phyloP scores from a whole-genome alignment of 225 moss, liverwort and hornwort genomes.

The Asterella californica region DNA sequence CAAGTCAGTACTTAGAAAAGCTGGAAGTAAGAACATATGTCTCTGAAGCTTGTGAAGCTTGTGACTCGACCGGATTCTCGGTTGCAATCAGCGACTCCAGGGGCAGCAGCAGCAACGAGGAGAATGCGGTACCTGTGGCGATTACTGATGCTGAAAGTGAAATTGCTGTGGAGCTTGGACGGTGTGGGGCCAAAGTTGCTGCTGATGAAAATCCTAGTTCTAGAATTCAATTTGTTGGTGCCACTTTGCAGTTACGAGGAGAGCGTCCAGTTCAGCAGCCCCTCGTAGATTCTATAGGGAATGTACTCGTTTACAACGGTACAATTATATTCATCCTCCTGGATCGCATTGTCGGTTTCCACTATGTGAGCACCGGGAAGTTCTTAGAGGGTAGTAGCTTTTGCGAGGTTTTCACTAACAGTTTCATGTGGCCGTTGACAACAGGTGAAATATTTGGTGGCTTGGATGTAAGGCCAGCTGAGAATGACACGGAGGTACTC shows the following conservation, averaged over 20 bases:
- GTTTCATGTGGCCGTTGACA: background rate
- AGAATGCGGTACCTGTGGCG: background rate
- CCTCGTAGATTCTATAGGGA: conserved; percentile 58
- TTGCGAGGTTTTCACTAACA: background rate
- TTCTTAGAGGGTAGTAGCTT: background rate
- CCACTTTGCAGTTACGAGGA: conserved; percentile 80
- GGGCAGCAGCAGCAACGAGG: background rate
- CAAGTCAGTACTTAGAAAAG: conserved; percentile 23
- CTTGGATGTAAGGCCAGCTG: conserved; percentile 49
- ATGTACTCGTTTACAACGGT: conserved; percentile 88
- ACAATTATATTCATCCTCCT: background rate
- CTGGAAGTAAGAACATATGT: conserved; percentile 6
- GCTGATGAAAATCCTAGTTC: conserved; percentile 10
- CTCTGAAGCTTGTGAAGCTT: background rate
- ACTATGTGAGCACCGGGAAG: background rate
- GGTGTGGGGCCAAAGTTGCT: background rate
- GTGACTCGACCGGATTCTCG: background rate
- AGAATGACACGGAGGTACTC: conserved; percentile 65
- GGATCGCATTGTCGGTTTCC: background rate
- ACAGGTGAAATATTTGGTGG: conserved; percentile 91
- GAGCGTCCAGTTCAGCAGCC: conserved; percentile 66
- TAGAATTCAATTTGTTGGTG: conserved; percentile 65
- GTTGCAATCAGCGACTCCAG: background rate
- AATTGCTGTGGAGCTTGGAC: background rate
- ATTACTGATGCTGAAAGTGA: background rate